These are phyloP conservation scores for Artemisia annua DNA, from an alignment of 129 eudicot genomes.

Conservation along the genomic window DNA sequence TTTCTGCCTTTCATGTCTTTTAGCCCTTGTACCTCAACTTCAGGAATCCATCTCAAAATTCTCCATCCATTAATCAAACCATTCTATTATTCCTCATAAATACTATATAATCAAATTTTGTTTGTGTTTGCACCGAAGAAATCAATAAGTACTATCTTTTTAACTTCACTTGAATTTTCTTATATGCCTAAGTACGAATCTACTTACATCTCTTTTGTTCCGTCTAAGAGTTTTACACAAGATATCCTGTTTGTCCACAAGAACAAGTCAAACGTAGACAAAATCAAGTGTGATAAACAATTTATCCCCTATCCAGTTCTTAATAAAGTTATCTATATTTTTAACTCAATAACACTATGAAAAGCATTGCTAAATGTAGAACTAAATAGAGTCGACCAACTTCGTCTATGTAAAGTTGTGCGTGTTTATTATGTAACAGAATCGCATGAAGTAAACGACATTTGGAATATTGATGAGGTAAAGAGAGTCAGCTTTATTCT, in stretches of 20 bases:
- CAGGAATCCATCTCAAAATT: conserved; percentile 57
- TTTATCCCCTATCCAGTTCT: too few relatives aligned
- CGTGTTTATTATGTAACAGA: background rate
- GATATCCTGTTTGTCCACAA: background rate
- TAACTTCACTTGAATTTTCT: conserved; percentile 34
- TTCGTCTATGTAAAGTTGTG: background rate
- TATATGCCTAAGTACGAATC: conserved; percentile 31
- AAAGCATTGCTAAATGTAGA: too few relatives aligned
- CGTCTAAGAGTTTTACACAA: background rate
- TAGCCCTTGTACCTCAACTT: conserved; percentile 57
- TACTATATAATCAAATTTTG: background rate
- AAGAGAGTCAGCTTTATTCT: conserved; percentile 55
- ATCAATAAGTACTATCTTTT: background rate
- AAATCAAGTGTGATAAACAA: too few relatives aligned
- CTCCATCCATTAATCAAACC: conserved; percentile 10
- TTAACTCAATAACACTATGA: too few relatives aligned
- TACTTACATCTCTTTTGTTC: conserved; percentile 18
- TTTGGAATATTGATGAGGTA: conserved; percentile 23
- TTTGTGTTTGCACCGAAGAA: background rate
- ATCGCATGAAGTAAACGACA: conserved; percentile 23
- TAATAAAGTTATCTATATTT: too few relatives aligned
- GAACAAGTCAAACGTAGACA: too few relatives aligned
- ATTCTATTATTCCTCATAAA: background rate
- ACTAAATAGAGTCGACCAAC: background rate
- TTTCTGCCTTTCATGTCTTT: conserved; percentile 52